Conservation (phyloP, 768 basidiomycete genomes). For the Leccinum broughii region DNA sequence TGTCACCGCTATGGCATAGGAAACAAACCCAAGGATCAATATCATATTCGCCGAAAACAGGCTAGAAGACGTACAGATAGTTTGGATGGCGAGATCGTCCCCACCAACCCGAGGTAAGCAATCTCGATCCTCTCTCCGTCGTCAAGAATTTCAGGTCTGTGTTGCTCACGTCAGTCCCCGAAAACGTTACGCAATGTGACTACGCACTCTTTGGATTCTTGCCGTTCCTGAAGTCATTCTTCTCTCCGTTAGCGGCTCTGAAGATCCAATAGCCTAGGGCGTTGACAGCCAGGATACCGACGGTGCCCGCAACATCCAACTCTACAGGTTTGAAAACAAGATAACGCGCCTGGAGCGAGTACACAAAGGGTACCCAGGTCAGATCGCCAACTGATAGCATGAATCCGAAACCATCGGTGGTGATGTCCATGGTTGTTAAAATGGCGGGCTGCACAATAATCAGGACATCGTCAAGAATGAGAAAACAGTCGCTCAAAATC, state of each 20-base stretch:
- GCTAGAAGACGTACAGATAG: slow-evolving; percentile 57
- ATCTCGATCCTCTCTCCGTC: slow-evolving; percentile 84
- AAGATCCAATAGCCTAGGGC: slow-evolving; percentile 88
- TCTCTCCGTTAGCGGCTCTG: slow-evolving; percentile 84
- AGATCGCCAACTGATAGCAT: slow-evolving; percentile 96
- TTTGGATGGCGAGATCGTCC: slow-evolving; percentile 91
- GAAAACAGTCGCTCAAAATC: background rate
- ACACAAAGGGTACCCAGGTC: slow-evolving; percentile 92
- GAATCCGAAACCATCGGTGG: slow-evolving; percentile 96
- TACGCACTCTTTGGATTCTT: slow-evolving; percentile 84
- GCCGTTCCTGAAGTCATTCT: slow-evolving; percentile 94
- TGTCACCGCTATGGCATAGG: slow-evolving; percentile 59
- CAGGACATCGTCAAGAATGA: background rate
- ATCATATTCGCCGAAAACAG: background rate
- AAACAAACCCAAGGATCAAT: background rate
- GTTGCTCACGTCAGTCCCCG: slow-evolving; percentile 2
- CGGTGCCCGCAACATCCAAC: slow-evolving; percentile 58
- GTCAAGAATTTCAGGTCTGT: slow-evolving; percentile 76
- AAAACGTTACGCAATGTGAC: background rate
- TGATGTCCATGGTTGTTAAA: slow-evolving; percentile 97
- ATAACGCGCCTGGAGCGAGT: slow-evolving; percentile 91
- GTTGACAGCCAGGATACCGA: slow-evolving; percentile 63
- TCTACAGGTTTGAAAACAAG: slow-evolving; percentile 87
- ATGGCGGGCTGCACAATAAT: slow-evolving; percentile 63
- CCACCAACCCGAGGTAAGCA: slow-evolving; percentile 98